Base-by-base conservation (phyloP, 83 land plant genomes). In the Thuja plicata region DNA sequence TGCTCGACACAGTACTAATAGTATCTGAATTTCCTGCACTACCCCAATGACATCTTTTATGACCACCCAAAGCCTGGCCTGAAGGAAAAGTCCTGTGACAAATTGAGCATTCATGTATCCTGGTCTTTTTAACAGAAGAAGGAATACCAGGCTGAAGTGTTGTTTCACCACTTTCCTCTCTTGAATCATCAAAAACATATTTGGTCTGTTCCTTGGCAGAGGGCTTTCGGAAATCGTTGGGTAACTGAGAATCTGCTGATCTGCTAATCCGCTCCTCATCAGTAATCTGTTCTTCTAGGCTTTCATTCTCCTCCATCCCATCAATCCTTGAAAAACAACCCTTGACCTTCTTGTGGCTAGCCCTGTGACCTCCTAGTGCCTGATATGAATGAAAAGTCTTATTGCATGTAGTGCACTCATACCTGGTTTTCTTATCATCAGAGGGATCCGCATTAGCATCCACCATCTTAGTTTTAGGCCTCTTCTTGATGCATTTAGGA, bases 261-360 rank as follows among this genome's bases (percentile, higher is more conserved):
- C 43, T 92, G 80, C 13, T 55, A 54, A 32, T 40, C 35, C 1
- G 66, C 87, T 85, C 87, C 19, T 76, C 86, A 82, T 46, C 89
- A 85, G 84, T 90, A 60, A 88, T 85, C 35, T 86, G 74, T 86
- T 88, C 89, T 52, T 88, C 89, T 52, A 46, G 6, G 55, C 54
- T 48, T 32, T 82, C 48, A 19, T 30, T 50, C 73, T 85, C 84
- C 24, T 55, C 89, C 46, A 27, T 50, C 86, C 89, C 93, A 27
- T 85, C 89, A 30, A 91, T 79, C 24, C 91, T 92, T 3, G 96
- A 95, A 86, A 90, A 95, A 85, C 96, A 94, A 15, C 95, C 96
- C 85, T 95, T 95, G 15, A 95, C 95, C 84, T 95, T 95, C 91
- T 95, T 95, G 90, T 95, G 96, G 87, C 96, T 95, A 32, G 96